These are phyloP conservation scores for Parmelia sp. DNA, from an alignment of 495 filamentous ascomycete genomes.

Conservation along the genomic window DNA sequence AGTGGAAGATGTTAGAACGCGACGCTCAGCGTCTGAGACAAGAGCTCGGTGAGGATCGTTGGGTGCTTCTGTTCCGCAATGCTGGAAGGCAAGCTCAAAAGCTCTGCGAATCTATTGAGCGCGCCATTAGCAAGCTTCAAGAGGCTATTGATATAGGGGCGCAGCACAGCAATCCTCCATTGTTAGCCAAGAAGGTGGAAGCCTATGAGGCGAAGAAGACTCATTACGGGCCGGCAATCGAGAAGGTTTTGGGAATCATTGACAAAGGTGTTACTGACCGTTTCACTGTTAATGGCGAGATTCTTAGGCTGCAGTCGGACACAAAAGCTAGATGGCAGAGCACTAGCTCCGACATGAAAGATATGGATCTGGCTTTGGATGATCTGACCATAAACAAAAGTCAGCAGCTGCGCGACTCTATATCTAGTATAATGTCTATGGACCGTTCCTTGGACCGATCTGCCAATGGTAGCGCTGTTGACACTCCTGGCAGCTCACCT, in stretches of 20 bases:
- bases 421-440: constrained; percentile 84
- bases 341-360: constrained; percentile 65
- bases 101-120: constrained; percentile 87
- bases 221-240: constrained; percentile 93
- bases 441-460: constrained; percentile 84
- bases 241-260: constrained; percentile 81
- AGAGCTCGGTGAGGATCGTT: constrained; percentile 89
- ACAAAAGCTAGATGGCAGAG: constrained; percentile 72
- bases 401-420: constrained; percentile 81
- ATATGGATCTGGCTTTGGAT: constrained; percentile 67
- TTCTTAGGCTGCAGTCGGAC: constrained; percentile 73
- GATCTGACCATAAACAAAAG: constrained; percentile 59
- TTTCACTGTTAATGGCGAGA: constrained; percentile 90
- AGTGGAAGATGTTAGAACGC: constrained; percentile 73
- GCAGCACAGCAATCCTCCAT: constrained; percentile 59
- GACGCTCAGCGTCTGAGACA: constrained; percentile 81
- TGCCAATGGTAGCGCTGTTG: constrained; percentile 61
- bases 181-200: constrained; percentile 73
- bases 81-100: constrained; percentile 89
- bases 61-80: constrained; percentile 89
- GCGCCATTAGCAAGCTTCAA: constrained; percentile 72
- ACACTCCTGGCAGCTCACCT: constrained; percentile 74
- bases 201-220: constrained; percentile 92
- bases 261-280: constrained; percentile 87
- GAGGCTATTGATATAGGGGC: constrained; percentile 70